phyloP scores from a whole-genome alignment of 106 monocot species.

The Iris macrosiphon region DNA sequence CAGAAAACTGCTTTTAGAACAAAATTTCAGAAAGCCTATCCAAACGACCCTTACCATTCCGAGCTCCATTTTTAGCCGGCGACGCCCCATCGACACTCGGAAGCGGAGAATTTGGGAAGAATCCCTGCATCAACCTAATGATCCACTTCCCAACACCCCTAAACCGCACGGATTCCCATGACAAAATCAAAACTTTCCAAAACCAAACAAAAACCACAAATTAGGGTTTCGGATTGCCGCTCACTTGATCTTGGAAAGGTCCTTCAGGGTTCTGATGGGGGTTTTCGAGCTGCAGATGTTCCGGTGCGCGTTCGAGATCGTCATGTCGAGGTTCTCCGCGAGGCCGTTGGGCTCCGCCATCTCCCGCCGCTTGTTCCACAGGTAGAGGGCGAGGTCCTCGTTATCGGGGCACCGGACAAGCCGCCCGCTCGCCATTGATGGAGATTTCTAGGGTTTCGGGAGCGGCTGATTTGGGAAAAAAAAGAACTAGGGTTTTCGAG shows the following conservation, averaged over 20 bases:
- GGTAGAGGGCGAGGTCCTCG: constrained; percentile 47
- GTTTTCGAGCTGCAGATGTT: constrained; percentile 59
- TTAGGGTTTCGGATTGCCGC: not conserved
- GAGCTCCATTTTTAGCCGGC: constrained; percentile 14
- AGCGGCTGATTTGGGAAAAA: too few relatives aligned
- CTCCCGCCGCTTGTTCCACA: constrained; percentile 58
- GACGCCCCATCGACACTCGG: constrained; percentile 4
- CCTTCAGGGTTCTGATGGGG: constrained; percentile 71
- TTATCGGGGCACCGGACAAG: constrained; percentile 67
- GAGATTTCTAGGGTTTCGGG: not conserved
- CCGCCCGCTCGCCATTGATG: constrained; percentile 26
- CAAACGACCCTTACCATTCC: constrained; percentile 30
- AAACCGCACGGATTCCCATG: not conserved
- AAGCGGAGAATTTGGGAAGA: constrained; percentile 29
- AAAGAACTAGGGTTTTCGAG: too few relatives aligned
- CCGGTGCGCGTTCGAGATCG: constrained; percentile 57
- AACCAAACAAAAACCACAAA: not conserved
- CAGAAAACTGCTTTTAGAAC: too few relatives aligned
- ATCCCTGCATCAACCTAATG: constrained; percentile 59
- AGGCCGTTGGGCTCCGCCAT: constrained; percentile 38
- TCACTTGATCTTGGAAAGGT: constrained; percentile 81
- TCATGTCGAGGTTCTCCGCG: constrained; percentile 65
- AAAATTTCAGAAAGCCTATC: too few relatives aligned
- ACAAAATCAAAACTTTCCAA: not conserved
- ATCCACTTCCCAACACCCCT: constrained; percentile 96